A percentile compares a stretch with the other conserved stretches of the same genome.
These are phyloP conservation scores for Eimeria maxima DNA, from an alignment of 169 alveolate species.

Conservation along the genomic window DNA sequence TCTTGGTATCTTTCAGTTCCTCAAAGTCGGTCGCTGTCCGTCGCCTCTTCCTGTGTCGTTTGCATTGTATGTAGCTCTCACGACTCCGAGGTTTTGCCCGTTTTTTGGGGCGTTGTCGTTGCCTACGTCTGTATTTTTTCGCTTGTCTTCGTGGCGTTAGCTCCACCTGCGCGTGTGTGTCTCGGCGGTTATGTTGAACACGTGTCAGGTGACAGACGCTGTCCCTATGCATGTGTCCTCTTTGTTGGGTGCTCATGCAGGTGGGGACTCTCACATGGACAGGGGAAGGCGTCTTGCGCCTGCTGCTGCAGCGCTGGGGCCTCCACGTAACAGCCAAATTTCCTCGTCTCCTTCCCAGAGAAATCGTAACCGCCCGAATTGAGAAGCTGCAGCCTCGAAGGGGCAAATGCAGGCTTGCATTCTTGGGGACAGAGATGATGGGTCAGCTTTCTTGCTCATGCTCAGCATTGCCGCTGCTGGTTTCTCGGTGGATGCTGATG, in stretches of 20 bases:
- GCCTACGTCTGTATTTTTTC: not conserved
- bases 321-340: not conserved
- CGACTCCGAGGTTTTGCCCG: too few species aligned
- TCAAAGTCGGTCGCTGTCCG: too few species aligned
- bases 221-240: not conserved
- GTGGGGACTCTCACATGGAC: slow-evolving; percentile 48
- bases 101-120: too few species aligned
- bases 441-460: not conserved
- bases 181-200: not conserved
- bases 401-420: slow-evolving; percentile 52
- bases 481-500: not conserved
- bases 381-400: slow-evolving; percentile 37
- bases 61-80: too few species aligned
- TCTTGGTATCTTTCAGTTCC: too few species aligned
- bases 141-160: too few species aligned
- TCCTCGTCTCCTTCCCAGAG: slow-evolving; percentile 52
- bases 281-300: slow-evolving; percentile 46
- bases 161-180: not conserved
- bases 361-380: slow-evolving; percentile 30
- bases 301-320: slow-evolving; percentile 63
- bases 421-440: slow-evolving; percentile 36
- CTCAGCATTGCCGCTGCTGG: not conserved
- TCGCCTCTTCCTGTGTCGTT: too few species aligned
- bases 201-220: not conserved
- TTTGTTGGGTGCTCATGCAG: slow-evolving; percentile 22